Evolutionary conservation across 176 grass and related monocot species (phyloP).

Genomic region (Ananas comosus): DNA sequence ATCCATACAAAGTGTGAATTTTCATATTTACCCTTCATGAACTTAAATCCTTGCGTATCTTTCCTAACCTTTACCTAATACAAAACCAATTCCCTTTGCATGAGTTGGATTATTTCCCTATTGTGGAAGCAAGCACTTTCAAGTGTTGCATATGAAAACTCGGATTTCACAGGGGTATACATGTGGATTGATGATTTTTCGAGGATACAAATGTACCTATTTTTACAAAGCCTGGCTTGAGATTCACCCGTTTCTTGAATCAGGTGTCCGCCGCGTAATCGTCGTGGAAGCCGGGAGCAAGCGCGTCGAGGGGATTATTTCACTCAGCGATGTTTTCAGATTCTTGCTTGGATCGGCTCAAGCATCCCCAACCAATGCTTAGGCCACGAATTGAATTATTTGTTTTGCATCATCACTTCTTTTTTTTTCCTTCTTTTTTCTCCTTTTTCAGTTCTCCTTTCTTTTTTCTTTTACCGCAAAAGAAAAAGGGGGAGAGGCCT

Average conservation of each 20-base stretch:
- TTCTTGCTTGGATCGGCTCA: constrained; percentile 46
- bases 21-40: no score
- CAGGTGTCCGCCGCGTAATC: constrained; percentile 84
- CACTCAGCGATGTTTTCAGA: constrained; percentile 79
- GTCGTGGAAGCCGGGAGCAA: constrained; percentile 96
- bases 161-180: no score
- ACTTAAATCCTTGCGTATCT: no score
- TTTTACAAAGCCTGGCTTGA: not conserved
- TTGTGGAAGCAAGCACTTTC: not conserved
- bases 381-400: not conserved
- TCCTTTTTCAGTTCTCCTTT: no score
- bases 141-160: no score
- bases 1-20: no score
- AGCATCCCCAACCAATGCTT: not conserved
- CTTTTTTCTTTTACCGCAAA: no score
- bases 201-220: not conserved
- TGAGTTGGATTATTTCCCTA: no score
- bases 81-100: no score
- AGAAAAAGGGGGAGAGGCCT: not conserved
- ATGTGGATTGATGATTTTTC: not conserved
- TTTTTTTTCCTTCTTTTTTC: not conserved
- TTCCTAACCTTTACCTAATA: no score
- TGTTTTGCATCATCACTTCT: not conserved
- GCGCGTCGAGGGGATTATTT: constrained; percentile 93
- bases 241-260: not conserved